A percentile compares a stretch with the other conserved stretches of the same genome.
Evolutionary conservation across 208 protist species (phyloP).

Genomic region (Zelonia costaricensis): DNA sequence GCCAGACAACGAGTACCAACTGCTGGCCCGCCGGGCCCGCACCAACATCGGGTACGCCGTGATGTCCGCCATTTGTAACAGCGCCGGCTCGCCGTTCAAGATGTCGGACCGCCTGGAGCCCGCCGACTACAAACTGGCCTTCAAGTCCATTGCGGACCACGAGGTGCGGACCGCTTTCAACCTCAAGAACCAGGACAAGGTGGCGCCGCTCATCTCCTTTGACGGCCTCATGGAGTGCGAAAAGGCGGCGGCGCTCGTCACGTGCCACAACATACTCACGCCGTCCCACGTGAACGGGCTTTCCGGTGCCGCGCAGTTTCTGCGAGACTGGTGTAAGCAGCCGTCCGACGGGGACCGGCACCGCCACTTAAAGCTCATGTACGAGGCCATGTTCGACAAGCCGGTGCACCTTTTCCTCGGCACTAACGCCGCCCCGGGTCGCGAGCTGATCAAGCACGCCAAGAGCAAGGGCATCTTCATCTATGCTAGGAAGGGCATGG

Average conservation of each 20-base stretch:
- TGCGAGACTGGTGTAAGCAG: slow-evolving; percentile 60
- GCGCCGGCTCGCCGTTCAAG: slow-evolving; percentile 78
- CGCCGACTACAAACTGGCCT: slow-evolving; percentile 85
- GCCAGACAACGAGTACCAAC: slow-evolving; percentile 80
- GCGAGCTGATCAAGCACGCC: slow-evolving; percentile 81
- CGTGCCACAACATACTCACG: slow-evolving; percentile 55
- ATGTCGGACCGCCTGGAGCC: slow-evolving; percentile 89
- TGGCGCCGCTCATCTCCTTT: slow-evolving; percentile 71
- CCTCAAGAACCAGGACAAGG: slow-evolving; percentile 59
- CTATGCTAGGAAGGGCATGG: slow-evolving; percentile 71
- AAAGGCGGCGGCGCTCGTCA: slow-evolving; percentile 62
- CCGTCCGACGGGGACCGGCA: slow-evolving; percentile 81
- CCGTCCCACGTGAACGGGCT: slow-evolving; percentile 67
- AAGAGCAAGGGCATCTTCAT: slow-evolving; percentile 83
- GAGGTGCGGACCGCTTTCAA: slow-evolving; percentile 83
- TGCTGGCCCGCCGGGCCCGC: slow-evolving; percentile 75
- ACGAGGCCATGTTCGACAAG: slow-evolving; percentile 49
- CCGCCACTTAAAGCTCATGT: slow-evolving; percentile 69
- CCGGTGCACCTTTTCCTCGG: slow-evolving; percentile 80
- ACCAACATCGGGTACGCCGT: slow-evolving; percentile 76
- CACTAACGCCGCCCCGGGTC: slow-evolving; percentile 50
- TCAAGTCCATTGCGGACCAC: slow-evolving; percentile 65
- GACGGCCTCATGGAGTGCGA: slow-evolving; percentile 77
- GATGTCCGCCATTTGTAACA: slow-evolving; percentile 73
- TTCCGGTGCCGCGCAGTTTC: slow-evolving; percentile 61